Evolutionary conservation across 768 basidiomycete species (phyloP), one percentile per base, ranked within the genome.

Genomic region (Suillus decipiens): DNA sequence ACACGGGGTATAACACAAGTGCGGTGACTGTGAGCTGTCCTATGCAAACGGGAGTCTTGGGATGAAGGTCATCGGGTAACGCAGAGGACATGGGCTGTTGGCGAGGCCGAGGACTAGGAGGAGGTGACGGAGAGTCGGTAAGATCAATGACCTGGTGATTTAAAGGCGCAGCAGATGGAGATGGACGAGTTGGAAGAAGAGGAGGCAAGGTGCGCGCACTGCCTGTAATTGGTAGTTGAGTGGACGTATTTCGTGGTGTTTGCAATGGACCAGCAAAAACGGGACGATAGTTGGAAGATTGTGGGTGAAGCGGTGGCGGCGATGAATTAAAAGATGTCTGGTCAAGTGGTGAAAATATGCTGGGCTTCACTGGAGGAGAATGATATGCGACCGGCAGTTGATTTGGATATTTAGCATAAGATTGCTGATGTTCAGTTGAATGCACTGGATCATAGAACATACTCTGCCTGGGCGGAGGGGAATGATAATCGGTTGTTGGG

Each of bases 21-120:
- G 92, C 93, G 19, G 90, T 92, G 22, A 89, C 88, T n/a, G 82
- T 81, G 41, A 96, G 80, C 63, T 92, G 89, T 1, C 94, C 94
- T 55, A 96, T 94, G 73, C 95, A 96, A 59, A 96, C 87, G 17
- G 92, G 90, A 0, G 90, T 92, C 78, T 89, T 92, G 15, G 89
- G 90, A 7, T 89, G 82, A 19, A 92, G 75, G 51, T 91, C 88
- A 10, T 80, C 77, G 3, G 86, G 84, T 2, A 87, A 76, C 12
- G 72, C 54, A 6, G 69, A 61, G 31, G 71, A 60, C 66, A 69
- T 63, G 62, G 70, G 66, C 53, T 72, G 74, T 34, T 69, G 67
- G 31, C 55, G 69, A n/a, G 66, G 72, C 34, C 71, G 71, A 24
- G 74, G 73, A 1, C 54, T 84, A 76, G 61, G 84, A 79, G 80